Base-by-base conservation (phyloP, 1,284 basidiomycete genomes). In the Clitocybe nebularis region DNA sequence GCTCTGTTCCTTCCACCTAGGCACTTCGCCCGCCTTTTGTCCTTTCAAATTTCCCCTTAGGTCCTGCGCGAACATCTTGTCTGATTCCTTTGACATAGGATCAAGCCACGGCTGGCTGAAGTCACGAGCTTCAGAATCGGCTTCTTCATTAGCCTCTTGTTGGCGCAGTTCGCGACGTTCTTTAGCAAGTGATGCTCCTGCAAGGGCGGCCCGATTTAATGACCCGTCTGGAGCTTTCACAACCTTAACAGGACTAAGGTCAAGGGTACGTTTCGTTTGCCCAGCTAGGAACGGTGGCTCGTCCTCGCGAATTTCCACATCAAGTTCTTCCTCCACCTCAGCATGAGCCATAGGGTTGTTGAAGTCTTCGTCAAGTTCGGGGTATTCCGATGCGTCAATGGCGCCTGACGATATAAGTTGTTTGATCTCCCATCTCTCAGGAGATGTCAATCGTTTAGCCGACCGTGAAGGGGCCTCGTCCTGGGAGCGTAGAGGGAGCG, bases 401-500 rank as follows among this genome's bases (percentile, higher is more conserved):
- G 85, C 89, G 36, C 96, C 96, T 29, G 93, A 96, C 0, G 96
- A 92, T 48, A 99, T 97, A 46, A 99, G 80, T 63, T 99, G 96
- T 63, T 98, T 97, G 64, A 99, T 91, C 69, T 99, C 96, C 92
- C 95, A 99, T 16, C 96, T 81, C 64, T 99, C 96, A 0, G 96
- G 96, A 19, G 91, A 94, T 1, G 95, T 95, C 43, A 99, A 69
- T 11, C 96, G 81, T 61, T 95, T 95, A 1, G 92, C 91, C 11
- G 87, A 89, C 16, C 87, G 74, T 11, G 80, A 72, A 13, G 64
- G 74, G 11, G 60, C 71, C 35, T 77, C 75, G 38, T 77, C 75
- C 44, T 69, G 69, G 11, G 75, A 69, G 32, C 74, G 74, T 33
- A 82, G 71, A 38, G 78, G 88, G 43, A 84, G 68, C 36, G 79